Percentiles rank a stretch among this genome's conserved stretches.
Evolutionary conservation across 345 rosid species (phyloP).

Genomic region (Mallotus nudiflorus): DNA sequence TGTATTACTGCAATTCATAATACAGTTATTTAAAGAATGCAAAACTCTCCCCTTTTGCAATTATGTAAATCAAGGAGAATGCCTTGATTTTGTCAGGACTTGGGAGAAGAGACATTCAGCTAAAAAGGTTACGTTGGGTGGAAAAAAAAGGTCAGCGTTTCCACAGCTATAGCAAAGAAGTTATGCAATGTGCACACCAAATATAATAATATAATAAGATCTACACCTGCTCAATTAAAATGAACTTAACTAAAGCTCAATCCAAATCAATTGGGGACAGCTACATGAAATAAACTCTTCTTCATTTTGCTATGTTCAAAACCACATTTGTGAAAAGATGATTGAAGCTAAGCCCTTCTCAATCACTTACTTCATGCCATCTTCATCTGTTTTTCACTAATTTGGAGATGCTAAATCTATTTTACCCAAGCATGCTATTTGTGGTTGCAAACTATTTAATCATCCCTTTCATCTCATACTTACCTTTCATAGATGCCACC

Average conservation of each 20-base stretch:
- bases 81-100: background rate
- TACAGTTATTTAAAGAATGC: background rate
- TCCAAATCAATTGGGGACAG: background rate
- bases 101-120: slow-evolving; percentile 9
- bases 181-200: no score
- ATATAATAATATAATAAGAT: background rate
- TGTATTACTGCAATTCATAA: background rate
- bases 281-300: background rate
- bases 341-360: background rate
- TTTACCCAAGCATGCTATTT: background rate
- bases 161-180: background rate
- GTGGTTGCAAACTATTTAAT: slow-evolving; percentile 1
- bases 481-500: background rate
- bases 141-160: background rate
- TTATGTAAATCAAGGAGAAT: background rate
- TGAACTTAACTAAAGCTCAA: background rate
- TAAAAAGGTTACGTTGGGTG: no score
- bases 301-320: background rate
- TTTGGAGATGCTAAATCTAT: background rate
- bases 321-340: background rate
- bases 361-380: background rate
- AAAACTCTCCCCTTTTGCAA: background rate
- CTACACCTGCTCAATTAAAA: background rate
- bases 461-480: no score
- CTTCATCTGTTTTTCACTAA: background rate